A percentile compares a stretch with the other conserved stretches of the same genome.
phyloP scores from a whole-genome alignment of 179 eudicot species.

The Spergularia azorica region DNA sequence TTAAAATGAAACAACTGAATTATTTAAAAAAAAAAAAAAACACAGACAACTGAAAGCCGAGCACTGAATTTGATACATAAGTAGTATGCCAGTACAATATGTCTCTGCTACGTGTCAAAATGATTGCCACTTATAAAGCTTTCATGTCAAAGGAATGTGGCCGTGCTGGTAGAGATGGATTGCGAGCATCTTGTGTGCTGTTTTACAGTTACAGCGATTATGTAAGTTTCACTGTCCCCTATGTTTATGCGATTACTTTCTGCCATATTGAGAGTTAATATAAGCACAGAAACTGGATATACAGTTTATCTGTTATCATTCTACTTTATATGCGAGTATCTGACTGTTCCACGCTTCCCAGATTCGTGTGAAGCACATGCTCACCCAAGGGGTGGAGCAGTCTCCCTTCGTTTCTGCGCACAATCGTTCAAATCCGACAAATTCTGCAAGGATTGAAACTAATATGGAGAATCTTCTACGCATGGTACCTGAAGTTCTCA shows the following conservation, averaged over 20 bases:
- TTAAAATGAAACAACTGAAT: not conserved
- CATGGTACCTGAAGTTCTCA: conserved; percentile 57
- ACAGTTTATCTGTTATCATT: conserved; percentile 2
- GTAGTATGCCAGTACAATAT: not conserved
- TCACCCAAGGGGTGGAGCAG: conserved; percentile 87
- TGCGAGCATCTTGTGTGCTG: conserved; percentile 73
- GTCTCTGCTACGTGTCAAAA: conserved; percentile 4
- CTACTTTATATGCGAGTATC: not conserved
- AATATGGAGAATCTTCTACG: conserved; percentile 80
- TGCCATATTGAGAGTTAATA: not conserved
- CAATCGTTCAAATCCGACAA: conserved; percentile 41
- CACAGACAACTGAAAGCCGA: not conserved
- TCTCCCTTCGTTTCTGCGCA: conserved; percentile 50
- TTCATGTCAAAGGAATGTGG: conserved; percentile 80
- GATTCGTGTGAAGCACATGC: conserved; percentile 97
- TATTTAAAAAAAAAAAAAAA: no score
- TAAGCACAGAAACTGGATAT: conserved; percentile 4
- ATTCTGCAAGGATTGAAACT: conserved; percentile 78
- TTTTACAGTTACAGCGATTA: conserved; percentile 94
- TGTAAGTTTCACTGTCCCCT: conserved; percentile 46
- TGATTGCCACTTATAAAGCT: conserved; percentile 22
- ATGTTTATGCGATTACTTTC: conserved; percentile 7
- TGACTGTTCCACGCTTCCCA: conserved; percentile 31
- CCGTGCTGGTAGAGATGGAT: conserved; percentile 99
- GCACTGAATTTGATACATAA: not conserved